These are phyloP conservation scores for Omphalotus guepiniiformis DNA, from an alignment of 768 basidiomycete species.

Conservation along the genomic window DNA sequence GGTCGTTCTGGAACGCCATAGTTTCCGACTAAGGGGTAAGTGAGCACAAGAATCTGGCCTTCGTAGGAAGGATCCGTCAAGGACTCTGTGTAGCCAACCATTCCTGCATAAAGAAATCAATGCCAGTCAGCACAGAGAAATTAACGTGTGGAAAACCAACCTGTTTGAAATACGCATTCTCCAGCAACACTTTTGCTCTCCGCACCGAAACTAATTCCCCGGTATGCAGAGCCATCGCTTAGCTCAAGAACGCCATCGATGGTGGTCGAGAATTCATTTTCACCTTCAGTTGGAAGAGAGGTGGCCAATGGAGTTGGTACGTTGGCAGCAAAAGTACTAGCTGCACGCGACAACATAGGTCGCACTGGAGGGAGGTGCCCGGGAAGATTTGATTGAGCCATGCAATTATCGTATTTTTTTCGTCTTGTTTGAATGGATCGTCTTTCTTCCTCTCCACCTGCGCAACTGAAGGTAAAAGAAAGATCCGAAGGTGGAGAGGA, in stretches of 20 bases:
- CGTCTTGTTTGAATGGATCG: constrained; percentile 10
- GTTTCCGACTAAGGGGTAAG: constrained; percentile 95
- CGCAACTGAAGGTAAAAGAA: no score
- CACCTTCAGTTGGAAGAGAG: constrained; percentile 29
- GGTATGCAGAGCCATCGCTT: constrained; percentile 80
- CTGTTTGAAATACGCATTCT: constrained; percentile 99
- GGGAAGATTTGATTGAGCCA: constrained; percentile 14
- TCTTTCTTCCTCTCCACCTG: constrained; percentile 49
- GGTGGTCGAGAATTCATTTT: constrained; percentile 17
- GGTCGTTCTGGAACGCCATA: constrained; percentile 89
- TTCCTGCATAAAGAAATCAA: constrained; percentile 50
- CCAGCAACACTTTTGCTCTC: constrained; percentile 88
- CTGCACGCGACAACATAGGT: constrained; percentile 41
- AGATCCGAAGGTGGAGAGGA: constrained; percentile 49
- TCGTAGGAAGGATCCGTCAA: constrained; percentile 98
- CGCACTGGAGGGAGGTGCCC: constrained; percentile 28
- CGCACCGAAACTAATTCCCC: constrained; percentile 92
- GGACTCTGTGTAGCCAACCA: constrained; percentile 99
- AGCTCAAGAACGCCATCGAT: constrained; percentile 80
- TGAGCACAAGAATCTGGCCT: constrained; percentile 95
- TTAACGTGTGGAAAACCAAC: constrained; percentile 40
- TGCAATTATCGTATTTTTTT: constrained; percentile 14
- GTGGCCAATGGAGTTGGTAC: constrained; percentile 18
- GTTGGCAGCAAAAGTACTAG: constrained; percentile 31
- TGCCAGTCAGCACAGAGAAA: constrained; percentile 1